These are phyloP conservation scores for Clonostachys rhizophaga DNA, from an alignment of 2,329 filamentous ascomycete species.

Conservation along the genomic window DNA sequence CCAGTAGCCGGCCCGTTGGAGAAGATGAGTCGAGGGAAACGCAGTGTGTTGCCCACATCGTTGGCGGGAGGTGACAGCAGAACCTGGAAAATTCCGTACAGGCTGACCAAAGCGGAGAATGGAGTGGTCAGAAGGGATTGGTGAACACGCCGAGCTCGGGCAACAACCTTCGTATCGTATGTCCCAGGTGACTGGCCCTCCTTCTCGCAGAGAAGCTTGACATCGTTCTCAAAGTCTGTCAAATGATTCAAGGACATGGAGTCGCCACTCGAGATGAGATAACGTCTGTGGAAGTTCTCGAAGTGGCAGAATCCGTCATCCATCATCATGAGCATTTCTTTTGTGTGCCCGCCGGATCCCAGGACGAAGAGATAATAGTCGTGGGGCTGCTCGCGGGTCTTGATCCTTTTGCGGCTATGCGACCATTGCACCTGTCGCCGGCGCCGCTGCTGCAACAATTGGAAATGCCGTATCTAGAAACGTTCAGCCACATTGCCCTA, in stretches of 20 bases:
- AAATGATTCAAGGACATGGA: slow-evolving; percentile 61
- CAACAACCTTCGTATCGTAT: slow-evolving; percentile 64
- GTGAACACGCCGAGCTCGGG: slow-evolving; percentile 75
- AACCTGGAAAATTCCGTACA: slow-evolving; percentile 55
- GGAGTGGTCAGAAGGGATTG: slow-evolving; percentile 74
- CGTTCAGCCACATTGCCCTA: neutral
- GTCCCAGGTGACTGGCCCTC: slow-evolving; percentile 28
- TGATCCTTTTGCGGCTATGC: neutral
- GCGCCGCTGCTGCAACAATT: slow-evolving; percentile 14
- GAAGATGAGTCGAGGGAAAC: slow-evolving; percentile 69
- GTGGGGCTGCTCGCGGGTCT: slow-evolving; percentile 2
- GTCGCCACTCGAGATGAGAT: slow-evolving; percentile 76
- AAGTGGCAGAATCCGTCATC: slow-evolving; percentile 48
- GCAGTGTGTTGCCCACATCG: slow-evolving; percentile 12
- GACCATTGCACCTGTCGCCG: neutral
- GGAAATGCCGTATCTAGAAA: slow-evolving; percentile 20
- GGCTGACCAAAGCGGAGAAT: slow-evolving; percentile 59
- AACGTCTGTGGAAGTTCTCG: slow-evolving; percentile 64
- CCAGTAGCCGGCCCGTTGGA: slow-evolving; percentile 88
- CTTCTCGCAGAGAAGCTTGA: slow-evolving; percentile 13
- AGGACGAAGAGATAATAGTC: slow-evolving; percentile 73
- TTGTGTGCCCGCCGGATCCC: slow-evolving; percentile 89
- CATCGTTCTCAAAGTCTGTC: slow-evolving; percentile 41
- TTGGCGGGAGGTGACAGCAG: slow-evolving; percentile 33
- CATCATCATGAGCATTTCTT: slow-evolving; percentile 89